Conservation (phyloP, 2,329 filamentous ascomycete species). For the Sporothrix mexicana region DNA sequence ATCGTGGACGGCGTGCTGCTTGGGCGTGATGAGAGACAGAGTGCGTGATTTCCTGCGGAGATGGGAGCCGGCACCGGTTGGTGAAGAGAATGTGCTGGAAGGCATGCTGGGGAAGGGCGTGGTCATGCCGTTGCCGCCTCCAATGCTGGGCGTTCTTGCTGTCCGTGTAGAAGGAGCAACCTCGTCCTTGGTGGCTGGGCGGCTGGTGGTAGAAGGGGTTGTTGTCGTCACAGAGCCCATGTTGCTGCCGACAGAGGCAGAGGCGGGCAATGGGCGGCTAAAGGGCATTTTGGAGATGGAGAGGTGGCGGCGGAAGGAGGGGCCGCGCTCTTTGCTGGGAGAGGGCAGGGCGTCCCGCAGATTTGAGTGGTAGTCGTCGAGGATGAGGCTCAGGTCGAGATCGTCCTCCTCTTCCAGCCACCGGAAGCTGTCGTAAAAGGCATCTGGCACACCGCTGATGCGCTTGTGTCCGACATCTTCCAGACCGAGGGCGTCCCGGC, state of each 20-base stretch:
- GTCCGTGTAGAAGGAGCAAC: not conserved
- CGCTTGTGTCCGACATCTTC: slow-evolving; percentile 26
- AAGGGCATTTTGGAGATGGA: slow-evolving; percentile 73
- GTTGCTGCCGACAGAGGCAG: not conserved
- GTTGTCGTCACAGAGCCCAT: not conserved
- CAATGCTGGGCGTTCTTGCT: not conserved
- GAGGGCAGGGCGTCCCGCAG: slow-evolving; percentile 55
- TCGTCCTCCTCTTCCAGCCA: slow-evolving; percentile 77
- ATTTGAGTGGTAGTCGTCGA: slow-evolving; percentile 74
- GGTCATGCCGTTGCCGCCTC: slow-evolving; percentile 40
- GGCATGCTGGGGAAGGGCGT: slow-evolving; percentile 37
- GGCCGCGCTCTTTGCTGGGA: slow-evolving; percentile 55
- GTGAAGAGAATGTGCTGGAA: slow-evolving; percentile 38
- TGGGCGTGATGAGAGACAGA: slow-evolving; percentile 60
- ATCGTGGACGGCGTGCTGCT: slow-evolving; percentile 53
- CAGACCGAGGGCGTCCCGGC: slow-evolving; percentile 29
- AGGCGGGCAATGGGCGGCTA: slow-evolving; percentile 58
- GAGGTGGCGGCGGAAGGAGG: slow-evolving; percentile 72
- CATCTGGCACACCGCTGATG: slow-evolving; percentile 52
- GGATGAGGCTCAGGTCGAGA: slow-evolving; percentile 67
- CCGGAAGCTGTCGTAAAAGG: slow-evolving; percentile 70
- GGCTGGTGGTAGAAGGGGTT: slow-evolving; percentile 44
- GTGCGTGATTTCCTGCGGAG: slow-evolving; percentile 60
- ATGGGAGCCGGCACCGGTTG: slow-evolving; percentile 42
- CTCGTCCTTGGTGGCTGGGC: slow-evolving; percentile 54